These are phyloP conservation scores for Yarrowia yakushimensis DNA, from an alignment of 805 yeast genomes.

Conservation along the genomic window DNA sequence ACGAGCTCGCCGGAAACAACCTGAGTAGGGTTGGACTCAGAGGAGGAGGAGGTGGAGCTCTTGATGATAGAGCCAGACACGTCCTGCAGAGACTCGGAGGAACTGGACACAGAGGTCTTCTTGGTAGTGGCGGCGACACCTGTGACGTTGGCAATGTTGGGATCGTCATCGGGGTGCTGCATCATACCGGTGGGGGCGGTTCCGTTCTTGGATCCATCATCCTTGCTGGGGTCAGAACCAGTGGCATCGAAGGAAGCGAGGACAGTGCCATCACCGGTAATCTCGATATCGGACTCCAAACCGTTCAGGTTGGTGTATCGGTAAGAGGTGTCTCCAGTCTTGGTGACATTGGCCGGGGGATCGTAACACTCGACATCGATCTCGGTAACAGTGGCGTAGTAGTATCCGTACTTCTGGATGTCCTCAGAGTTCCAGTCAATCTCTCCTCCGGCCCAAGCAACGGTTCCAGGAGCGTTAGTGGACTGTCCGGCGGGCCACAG, in stretches of 20 bases:
- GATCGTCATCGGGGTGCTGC: conserved; percentile 21
- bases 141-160: conserved; percentile 20
- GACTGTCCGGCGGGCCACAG: conserved; percentile 55
- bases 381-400: conserved; percentile 60
- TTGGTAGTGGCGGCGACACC: conserved; percentile 22
- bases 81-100: conserved; percentile 30
- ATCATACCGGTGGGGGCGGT: conserved; percentile 26
- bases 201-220: conserved; percentile 25
- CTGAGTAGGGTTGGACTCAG: conserved; percentile 27
- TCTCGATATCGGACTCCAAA: conserved; percentile 47
- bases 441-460: conserved; percentile 81
- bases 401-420: conserved; percentile 73
- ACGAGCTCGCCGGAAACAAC: conserved; percentile 26
- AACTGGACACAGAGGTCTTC: conserved; percentile 25
- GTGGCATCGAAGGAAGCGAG: conserved; percentile 59
- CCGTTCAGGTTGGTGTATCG: conserved; percentile 51
- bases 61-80: conserved; percentile 26
- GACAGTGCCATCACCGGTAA: conserved; percentile 60
- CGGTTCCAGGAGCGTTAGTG: conserved; percentile 56
- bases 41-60: conserved; percentile 19
- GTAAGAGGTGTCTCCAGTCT: conserved; percentile 50
- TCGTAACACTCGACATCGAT: conserved; percentile 67
- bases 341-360: conserved; percentile 55
- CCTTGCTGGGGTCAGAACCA: conserved; percentile 52
- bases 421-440: conserved; percentile 80